phyloP scores from a whole-genome alignment of 805 yeast species.

The Cyberlindnera samutprakarnensis region DNA sequence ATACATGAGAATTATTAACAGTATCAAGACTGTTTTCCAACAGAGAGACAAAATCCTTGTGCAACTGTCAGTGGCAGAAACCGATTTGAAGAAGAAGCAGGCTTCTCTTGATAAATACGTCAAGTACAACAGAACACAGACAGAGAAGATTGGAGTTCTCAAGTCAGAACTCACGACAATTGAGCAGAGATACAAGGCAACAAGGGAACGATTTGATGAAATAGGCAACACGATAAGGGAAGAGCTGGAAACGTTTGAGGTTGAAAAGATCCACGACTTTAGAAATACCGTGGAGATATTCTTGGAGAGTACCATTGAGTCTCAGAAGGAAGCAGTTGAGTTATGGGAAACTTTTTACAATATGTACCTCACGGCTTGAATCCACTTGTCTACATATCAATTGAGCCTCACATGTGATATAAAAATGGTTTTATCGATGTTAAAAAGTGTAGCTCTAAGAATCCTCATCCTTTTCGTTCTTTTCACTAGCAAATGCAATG shows the following conservation, averaged over 20 bases:
- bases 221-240: conserved; percentile 58
- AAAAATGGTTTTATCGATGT: conserved; percentile 1
- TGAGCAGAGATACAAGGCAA: conserved; percentile 44
- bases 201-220: conserved; percentile 53
- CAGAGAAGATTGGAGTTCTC: conserved; percentile 52
- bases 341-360: conserved; percentile 87
- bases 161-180: conserved; percentile 52
- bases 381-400: no score
- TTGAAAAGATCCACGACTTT: conserved; percentile 73
- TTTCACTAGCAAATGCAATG: conserved; percentile 24
- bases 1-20: conserved; percentile 68
- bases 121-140: conserved; percentile 43
- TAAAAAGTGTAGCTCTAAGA: neutral
- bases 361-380: conserved; percentile 27
- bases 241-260: conserved; percentile 64
- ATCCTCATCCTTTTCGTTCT: conserved; percentile 13
- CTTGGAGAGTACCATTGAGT: conserved; percentile 83
- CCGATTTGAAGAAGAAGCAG: conserved; percentile 41
- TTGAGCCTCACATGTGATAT: neutral
- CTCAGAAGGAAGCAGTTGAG: conserved; percentile 87
- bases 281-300: conserved; percentile 85
- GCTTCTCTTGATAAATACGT: conserved; percentile 36
- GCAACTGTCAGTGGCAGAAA: conserved; percentile 39
- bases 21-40: conserved; percentile 64
- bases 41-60: conserved; percentile 57